These are phyloP conservation scores for Penicillium canescens DNA, from an alignment of 495 filamentous ascomycete genomes.

Conservation along the genomic window DNA sequence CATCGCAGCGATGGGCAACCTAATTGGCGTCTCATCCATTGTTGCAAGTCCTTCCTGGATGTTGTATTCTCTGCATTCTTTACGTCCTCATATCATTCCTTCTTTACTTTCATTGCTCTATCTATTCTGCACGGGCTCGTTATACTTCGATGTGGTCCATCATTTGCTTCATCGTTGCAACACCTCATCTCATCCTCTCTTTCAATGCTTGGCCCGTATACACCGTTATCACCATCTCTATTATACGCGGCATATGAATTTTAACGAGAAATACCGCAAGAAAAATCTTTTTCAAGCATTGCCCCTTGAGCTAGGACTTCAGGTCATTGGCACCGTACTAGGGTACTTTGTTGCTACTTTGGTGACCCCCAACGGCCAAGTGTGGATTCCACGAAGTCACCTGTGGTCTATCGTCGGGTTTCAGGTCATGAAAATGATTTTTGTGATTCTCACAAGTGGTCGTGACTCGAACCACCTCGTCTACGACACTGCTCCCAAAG, in stretches of 20 bases:
- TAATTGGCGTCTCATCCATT: no score
- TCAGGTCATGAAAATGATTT: neutral
- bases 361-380: neutral
- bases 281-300: constrained; percentile 18
- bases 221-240: constrained; percentile 26
- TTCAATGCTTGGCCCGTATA: constrained; percentile 14
- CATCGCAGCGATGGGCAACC: no score
- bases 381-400: neutral
- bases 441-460: constrained; percentile 13
- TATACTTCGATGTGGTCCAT: constrained; percentile 23
- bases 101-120: constrained; percentile 9
- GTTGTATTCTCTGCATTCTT: no score
- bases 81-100: neutral
- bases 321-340: constrained; percentile 6
- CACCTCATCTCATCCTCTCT: constrained; percentile 11
- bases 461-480: constrained; percentile 19
- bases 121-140: constrained; percentile 7
- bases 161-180: constrained; percentile 17
- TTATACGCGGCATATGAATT: constrained; percentile 18
- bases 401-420: neutral
- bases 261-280: constrained; percentile 14
- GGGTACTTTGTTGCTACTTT: constrained; percentile 1
- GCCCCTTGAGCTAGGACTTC: constrained; percentile 15
- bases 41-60: no score
- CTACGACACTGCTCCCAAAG: constrained; percentile 17